Evolutionary conservation across 345 rosid species (phyloP).

Genomic region (Arabidopsis thaliana): DNA sequence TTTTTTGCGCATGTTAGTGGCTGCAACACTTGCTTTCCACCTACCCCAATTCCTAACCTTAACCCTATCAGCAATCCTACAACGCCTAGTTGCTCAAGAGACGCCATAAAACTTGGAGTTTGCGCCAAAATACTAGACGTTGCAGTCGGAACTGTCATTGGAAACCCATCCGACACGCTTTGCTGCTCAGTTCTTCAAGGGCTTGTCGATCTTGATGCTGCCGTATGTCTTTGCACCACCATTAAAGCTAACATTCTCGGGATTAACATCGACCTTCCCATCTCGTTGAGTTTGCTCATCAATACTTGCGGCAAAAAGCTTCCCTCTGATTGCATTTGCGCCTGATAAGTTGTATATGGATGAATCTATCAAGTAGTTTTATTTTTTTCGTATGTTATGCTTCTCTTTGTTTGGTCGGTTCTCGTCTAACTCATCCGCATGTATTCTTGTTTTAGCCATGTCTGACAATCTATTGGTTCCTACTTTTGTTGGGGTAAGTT

Average conservation of each 20-base stretch:
- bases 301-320: constrained; percentile 72
- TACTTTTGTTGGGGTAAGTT: constrained; percentile 17
- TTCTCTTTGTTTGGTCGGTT: constrained; percentile 15
- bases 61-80: constrained; percentile 40
- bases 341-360: constrained; percentile 35
- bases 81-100: constrained; percentile 61
- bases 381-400: neutral
- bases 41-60: constrained; percentile 57
- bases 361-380: neutral
- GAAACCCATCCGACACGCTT: constrained; percentile 62
- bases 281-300: constrained; percentile 69
- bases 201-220: constrained; percentile 69
- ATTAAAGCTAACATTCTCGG: constrained; percentile 75
- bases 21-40: constrained; percentile 55
- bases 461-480: neutral
- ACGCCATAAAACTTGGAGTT: constrained; percentile 63
- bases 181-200: constrained; percentile 72
- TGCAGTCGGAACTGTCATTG: constrained; percentile 53
- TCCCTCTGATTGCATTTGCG: constrained; percentile 75
- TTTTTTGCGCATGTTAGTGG: constrained; percentile 52
- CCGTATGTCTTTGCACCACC: constrained; percentile 76
- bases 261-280: constrained; percentile 63
- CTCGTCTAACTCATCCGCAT: neutral
- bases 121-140: constrained; percentile 68
- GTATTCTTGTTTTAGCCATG: constrained; percentile 8